A percentile compares a stretch with the other conserved stretches of the same genome.
These are phyloP conservation scores for Coemansia sp. DNA, from an alignment of 192 early-diverging fungal genomes.

Conservation along the genomic window DNA sequence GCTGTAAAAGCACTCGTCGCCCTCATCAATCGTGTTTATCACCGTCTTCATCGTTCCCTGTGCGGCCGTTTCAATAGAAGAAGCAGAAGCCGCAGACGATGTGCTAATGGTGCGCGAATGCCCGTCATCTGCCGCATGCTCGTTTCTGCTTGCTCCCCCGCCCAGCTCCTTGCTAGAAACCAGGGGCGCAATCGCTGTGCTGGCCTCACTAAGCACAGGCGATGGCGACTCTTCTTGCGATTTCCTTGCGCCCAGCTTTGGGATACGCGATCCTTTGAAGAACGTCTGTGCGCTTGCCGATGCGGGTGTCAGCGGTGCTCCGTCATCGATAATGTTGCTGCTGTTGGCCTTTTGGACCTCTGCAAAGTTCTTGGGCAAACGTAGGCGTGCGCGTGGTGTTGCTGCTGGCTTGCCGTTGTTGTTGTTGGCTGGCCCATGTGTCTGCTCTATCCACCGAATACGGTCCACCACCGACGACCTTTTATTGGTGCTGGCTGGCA, in stretches of 20 bases:
- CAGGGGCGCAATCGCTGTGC: constrained; percentile 16
- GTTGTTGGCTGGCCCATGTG: constrained; percentile 21
- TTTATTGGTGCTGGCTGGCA: constrained; percentile 1
- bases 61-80: background rate
- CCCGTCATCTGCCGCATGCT: background rate
- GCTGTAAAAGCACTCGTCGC: constrained; percentile 17
- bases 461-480: constrained; percentile 50
- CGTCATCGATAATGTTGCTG: background rate
- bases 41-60: background rate
- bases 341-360: background rate
- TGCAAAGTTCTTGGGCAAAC: constrained; percentile 39
- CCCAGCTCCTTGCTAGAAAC: constrained; percentile 5
- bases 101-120: constrained; percentile 12
- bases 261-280: background rate
- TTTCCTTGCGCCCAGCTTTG: constrained; percentile 1
- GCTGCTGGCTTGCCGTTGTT: background rate
- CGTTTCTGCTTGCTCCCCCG: background rate
- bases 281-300: background rate
- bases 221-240: constrained; percentile 19
- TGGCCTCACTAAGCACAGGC: constrained; percentile 36
- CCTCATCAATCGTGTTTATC: constrained; percentile 10
- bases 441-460: constrained; percentile 52
- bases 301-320: background rate
- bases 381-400: constrained; percentile 19
- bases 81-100: background rate